phyloP scores from a whole-genome alignment of 805 yeast genomes.

The Starmerella apis region DNA sequence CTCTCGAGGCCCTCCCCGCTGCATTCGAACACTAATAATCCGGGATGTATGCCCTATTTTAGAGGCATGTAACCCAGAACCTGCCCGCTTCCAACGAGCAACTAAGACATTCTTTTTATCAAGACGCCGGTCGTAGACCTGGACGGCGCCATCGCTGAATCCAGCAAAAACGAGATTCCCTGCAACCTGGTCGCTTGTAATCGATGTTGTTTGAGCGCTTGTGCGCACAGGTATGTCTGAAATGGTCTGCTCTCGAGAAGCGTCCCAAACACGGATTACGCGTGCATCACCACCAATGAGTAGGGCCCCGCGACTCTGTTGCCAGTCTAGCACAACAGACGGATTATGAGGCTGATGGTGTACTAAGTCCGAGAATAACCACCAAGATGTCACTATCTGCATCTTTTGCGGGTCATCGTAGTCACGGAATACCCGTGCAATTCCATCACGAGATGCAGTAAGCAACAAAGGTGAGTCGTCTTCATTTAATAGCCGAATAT shows the following conservation, averaged over 20 bases:
- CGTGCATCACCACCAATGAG: slow-evolving; percentile 92
- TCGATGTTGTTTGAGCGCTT: slow-evolving; percentile 72
- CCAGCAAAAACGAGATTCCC: slow-evolving; percentile 88
- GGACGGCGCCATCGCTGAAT: slow-evolving; percentile 75
- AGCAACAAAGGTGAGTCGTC: slow-evolving; percentile 79
- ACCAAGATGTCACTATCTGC: slow-evolving; percentile 76
- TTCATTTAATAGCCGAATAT: slow-evolving; percentile 75
- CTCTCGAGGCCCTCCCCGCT: slow-evolving; percentile 91
- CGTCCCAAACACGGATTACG: slow-evolving; percentile 90
- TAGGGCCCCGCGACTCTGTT: slow-evolving; percentile 83
- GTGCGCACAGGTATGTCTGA: slow-evolving; percentile 87
- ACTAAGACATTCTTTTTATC: slow-evolving; percentile 81
- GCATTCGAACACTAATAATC: slow-evolving; percentile 79
- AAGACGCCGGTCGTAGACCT: slow-evolving; percentile 83
- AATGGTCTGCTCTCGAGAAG: slow-evolving; percentile 79
- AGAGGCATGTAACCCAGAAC: background rate
- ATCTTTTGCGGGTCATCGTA: slow-evolving; percentile 48
- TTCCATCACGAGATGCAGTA: slow-evolving; percentile 90
- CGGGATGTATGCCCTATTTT: slow-evolving; percentile 37
- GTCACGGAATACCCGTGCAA: slow-evolving; percentile 73
- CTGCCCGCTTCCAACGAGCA: slow-evolving; percentile 51
- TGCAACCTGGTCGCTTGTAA: slow-evolving; percentile 91
- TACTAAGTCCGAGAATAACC: slow-evolving; percentile 54
- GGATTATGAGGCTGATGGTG: slow-evolving; percentile 19
- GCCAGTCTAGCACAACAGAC: slow-evolving; percentile 89